Conservation (phyloP, 1,284 basidiomycete genomes). For the Neolentinus lepideus region DNA sequence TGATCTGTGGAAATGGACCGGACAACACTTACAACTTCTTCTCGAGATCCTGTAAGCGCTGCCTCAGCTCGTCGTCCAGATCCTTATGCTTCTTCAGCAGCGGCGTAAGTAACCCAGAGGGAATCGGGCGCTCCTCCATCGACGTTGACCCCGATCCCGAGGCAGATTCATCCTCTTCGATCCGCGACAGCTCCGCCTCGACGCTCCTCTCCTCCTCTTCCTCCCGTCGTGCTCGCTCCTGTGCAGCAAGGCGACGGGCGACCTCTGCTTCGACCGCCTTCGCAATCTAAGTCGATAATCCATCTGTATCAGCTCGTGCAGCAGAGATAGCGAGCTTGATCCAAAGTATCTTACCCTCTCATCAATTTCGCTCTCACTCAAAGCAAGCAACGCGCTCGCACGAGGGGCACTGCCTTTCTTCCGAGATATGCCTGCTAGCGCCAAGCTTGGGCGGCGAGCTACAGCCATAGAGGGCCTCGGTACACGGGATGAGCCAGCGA, state of each 20-base stretch:
- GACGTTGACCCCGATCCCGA: neutral
- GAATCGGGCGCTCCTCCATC: conserved; percentile 23
- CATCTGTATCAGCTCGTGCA: conserved; percentile 6
- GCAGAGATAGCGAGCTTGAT: neutral
- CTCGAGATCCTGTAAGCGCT: conserved; percentile 60
- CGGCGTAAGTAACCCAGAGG: conserved; percentile 53
- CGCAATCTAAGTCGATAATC: conserved; percentile 46
- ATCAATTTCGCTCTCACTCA: conserved; percentile 66
- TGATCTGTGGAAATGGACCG: neutral
- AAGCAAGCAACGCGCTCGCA: conserved; percentile 15
- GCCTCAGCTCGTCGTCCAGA: conserved; percentile 56
- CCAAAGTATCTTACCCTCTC: conserved; percentile 41
- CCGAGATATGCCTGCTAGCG: neutral
- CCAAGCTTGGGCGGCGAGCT: neutral
- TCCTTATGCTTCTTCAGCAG: conserved; percentile 56
- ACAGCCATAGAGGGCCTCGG: conserved; percentile 4
- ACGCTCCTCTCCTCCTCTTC: conserved; percentile 22
- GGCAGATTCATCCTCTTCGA: conserved; percentile 2
- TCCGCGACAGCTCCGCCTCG: conserved; percentile 14
- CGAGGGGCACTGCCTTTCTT: neutral
- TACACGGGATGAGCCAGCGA: conserved; percentile 22
- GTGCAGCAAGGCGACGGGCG: conserved; percentile 53
- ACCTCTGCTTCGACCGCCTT: conserved; percentile 69
- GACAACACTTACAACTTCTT: conserved; percentile 44
- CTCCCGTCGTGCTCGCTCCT: conserved; percentile 32